Evolutionary conservation across 2,329 filamentous ascomycete genomes (phyloP).

Genomic region (Fusarium poae): DNA sequence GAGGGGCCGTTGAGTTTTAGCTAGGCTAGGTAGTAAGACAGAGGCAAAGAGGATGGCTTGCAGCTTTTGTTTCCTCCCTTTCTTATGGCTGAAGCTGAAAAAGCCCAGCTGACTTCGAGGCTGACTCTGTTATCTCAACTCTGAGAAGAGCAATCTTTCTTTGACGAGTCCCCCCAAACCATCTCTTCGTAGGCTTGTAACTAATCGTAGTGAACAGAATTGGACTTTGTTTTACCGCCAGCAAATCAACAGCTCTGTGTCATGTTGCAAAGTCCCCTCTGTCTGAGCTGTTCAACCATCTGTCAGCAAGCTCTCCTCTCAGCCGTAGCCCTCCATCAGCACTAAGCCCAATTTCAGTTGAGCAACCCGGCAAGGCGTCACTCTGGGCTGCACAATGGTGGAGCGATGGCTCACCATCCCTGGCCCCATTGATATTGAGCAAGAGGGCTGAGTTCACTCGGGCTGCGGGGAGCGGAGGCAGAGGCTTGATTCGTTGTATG

Average conservation of each 20-base stretch:
- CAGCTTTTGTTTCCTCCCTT: not conserved
- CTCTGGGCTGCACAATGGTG: constrained; percentile 32
- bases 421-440: constrained; percentile 38
- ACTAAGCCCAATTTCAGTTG: constrained; percentile 45
- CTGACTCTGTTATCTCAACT: constrained; percentile 1
- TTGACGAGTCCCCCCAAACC: not conserved
- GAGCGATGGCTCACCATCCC: constrained; percentile 47
- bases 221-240: not conserved
- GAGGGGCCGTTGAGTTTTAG: constrained; percentile 17
- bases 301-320: constrained; percentile 43
- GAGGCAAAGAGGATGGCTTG: not conserved
- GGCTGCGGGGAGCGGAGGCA: constrained; percentile 39
- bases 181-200: not conserved
- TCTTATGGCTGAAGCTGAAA: constrained; percentile 15
- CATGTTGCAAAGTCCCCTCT: constrained; percentile 28
- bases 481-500: constrained; percentile 9
- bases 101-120: constrained; percentile 13
- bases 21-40: constrained; percentile 5
- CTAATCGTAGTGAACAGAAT: not conserved
- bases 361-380: constrained; percentile 33
- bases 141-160: not conserved
- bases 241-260: constrained; percentile 11
- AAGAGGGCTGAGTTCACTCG: constrained; percentile 44
- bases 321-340: constrained; percentile 49
- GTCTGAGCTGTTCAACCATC: constrained; percentile 22